These are phyloP conservation scores for Chaetomiaceae sp. DNA, from an alignment of 2,329 filamentous ascomycete genomes.

Conservation along the genomic window DNA sequence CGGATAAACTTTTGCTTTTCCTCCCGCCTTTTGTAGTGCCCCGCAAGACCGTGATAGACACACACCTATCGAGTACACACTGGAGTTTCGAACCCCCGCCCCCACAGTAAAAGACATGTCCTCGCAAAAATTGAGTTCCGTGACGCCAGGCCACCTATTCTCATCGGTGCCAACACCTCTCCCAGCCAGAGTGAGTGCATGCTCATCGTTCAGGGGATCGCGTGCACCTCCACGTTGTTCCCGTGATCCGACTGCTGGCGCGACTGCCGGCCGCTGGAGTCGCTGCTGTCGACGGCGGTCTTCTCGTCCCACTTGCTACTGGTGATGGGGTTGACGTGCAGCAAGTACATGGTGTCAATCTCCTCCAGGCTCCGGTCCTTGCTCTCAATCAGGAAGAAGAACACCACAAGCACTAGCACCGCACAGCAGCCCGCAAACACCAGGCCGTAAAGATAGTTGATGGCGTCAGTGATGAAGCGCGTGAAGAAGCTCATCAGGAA, in stretches of 20 bases:
- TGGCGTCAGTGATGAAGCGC: conserved; percentile 66
- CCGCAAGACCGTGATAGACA: too few relatives aligned
- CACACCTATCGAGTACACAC: too few relatives aligned
- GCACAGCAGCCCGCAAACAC: conserved; percentile 70
- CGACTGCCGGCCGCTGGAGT: conserved; percentile 9
- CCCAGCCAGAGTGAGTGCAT: background rate
- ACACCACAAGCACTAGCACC: conserved; percentile 58
- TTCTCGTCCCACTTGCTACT: conserved; percentile 22
- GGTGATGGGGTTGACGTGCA: conserved; percentile 50
- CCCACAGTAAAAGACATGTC: too few relatives aligned
- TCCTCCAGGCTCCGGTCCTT: conserved; percentile 70
- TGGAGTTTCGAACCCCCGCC: too few relatives aligned
- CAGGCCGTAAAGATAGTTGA: conserved; percentile 68
- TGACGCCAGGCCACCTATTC: conserved; percentile 7
- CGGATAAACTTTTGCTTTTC: too few relatives aligned
- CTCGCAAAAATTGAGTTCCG: conserved; percentile 2
- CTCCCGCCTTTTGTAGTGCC: too few relatives aligned
- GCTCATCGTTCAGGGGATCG: conserved; percentile 1
- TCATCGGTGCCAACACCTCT: background rate
- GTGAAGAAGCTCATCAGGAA: conserved; percentile 74
- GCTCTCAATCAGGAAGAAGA: conserved; percentile 71
- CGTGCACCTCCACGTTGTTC: conserved; percentile 2
- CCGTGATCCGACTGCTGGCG: conserved; percentile 6
- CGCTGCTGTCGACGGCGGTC: background rate
- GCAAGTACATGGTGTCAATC: conserved; percentile 72